Conservation (phyloP, 257 asterid genomes). For the Solanum dulcamara region DNA sequence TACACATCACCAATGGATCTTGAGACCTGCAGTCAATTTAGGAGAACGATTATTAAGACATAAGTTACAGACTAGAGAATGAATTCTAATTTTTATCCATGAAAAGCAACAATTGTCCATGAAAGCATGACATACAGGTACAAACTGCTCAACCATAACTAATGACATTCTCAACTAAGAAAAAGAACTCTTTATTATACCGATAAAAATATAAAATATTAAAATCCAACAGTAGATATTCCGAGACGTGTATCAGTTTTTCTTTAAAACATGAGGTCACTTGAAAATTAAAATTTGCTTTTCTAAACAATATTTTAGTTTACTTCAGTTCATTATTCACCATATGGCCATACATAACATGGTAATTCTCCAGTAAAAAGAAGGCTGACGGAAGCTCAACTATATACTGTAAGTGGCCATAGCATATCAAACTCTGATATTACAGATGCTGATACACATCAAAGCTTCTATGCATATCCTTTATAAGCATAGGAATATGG, state of each 20-base stretch:
- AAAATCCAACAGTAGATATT: not conserved
- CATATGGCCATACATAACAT: not conserved
- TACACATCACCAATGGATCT: slow-evolving; percentile 29
- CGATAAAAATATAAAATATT: not conserved
- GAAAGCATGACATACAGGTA: not conserved
- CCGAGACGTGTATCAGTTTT: not conserved
- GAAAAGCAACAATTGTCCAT: not conserved
- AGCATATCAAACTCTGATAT: not conserved
- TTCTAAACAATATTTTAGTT: not conserved
- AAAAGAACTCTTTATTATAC: not conserved
- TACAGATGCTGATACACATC: not conserved
- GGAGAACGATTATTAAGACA: not conserved
- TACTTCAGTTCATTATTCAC: not conserved
- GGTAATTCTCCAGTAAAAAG: not conserved
- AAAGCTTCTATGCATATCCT: not conserved
- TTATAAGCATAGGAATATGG: not conserved
- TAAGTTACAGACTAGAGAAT: not conserved
- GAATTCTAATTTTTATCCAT: not conserved
- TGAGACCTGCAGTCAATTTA: slow-evolving; percentile 21
- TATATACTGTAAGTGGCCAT: not conserved
- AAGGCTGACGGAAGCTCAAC: not conserved
- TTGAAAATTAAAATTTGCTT: not conserved
- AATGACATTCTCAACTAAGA: not conserved
- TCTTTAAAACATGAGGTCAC: not conserved
- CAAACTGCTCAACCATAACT: not conserved